Conservation (phyloP, 2,329 filamentous ascomycete species). For the Ophiostoma himal-ulmi region DNA sequence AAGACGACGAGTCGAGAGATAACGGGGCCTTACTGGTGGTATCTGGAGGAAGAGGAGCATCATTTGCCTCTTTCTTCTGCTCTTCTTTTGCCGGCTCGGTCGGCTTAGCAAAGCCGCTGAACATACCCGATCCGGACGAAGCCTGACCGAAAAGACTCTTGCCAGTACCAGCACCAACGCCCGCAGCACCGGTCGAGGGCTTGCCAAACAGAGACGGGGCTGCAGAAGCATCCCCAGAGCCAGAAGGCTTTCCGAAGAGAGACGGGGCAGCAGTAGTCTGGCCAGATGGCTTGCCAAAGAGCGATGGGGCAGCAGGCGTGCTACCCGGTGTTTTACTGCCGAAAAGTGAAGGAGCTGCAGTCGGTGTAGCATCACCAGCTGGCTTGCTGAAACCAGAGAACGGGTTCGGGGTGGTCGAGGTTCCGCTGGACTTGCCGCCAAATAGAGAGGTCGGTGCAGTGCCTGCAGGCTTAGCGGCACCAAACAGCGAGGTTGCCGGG, state of each 20-base stretch:
- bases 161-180: conserved; percentile 6
- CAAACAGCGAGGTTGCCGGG: conserved; percentile 21
- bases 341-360: conserved; percentile 6
- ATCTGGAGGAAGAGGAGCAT: conserved; percentile 47
- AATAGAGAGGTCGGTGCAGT: conserved; percentile 7
- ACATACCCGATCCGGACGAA: conserved; percentile 24
- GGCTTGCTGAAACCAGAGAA: neutral
- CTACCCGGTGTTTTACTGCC: conserved; percentile 9
- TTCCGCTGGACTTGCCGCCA: conserved; percentile 17
- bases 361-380: neutral
- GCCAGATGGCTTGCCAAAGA: conserved; percentile 18
- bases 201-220: conserved; percentile 20
- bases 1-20: conserved; percentile 48
- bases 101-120: conserved; percentile 13
- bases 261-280: conserved; percentile 6
- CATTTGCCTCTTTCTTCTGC: conserved; percentile 26
- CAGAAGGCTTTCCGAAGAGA: conserved; percentile 17
- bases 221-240: neutral
- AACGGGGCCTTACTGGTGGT: conserved; percentile 49
- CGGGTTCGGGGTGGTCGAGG: conserved; percentile 9
- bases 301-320: neutral
- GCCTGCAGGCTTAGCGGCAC: conserved; percentile 12
- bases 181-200: conserved; percentile 22
- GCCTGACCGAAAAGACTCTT: conserved; percentile 21
- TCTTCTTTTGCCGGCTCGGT: conserved; percentile 35